Evolutionary conservation across 2,329 filamentous ascomycete species (phyloP).

Genomic region (Balansia obtecta): DNA sequence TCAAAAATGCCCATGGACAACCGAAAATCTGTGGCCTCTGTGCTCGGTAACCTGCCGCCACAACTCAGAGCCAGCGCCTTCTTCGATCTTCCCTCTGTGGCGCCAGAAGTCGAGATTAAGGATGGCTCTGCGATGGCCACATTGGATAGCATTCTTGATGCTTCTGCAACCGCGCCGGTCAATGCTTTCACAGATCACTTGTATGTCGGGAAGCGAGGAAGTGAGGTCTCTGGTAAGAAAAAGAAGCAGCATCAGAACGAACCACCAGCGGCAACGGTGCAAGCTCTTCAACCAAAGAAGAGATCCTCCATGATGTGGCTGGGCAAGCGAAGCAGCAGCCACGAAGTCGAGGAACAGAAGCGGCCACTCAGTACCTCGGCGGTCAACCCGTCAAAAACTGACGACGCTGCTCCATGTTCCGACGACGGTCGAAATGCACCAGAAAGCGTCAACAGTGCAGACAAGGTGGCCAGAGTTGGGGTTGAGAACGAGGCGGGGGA

Average conservation of each 20-base stretch:
- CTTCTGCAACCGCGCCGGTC: slow-evolving; percentile 76
- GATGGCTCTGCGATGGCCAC: slow-evolving; percentile 79
- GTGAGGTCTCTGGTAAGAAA: slow-evolving; percentile 58
- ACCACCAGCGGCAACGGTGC: slow-evolving; percentile 15
- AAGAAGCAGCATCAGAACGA: slow-evolving; percentile 33
- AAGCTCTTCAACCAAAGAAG: slow-evolving; percentile 25
- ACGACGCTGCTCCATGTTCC: slow-evolving; percentile 12
- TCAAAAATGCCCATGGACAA: slow-evolving; percentile 20
- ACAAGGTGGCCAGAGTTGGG: slow-evolving; percentile 6
- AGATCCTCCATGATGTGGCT: slow-evolving; percentile 37
- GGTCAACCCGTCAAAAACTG: slow-evolving; percentile 5
- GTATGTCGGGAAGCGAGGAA: slow-evolving; percentile 62
- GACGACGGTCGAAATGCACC: neutral
- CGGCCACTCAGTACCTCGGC: slow-evolving; percentile 14
- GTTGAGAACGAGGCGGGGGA: slow-evolving; percentile 17
- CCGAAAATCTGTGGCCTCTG: slow-evolving; percentile 21
- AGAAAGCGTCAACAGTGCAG: slow-evolving; percentile 4
- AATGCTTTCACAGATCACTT: slow-evolving; percentile 85
- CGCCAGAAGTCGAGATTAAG: slow-evolving; percentile 43
- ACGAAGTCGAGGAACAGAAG: slow-evolving; percentile 16
- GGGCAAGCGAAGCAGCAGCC: slow-evolving; percentile 24
- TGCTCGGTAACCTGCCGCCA: slow-evolving; percentile 46
- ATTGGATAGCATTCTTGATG: slow-evolving; percentile 83
- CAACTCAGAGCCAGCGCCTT: slow-evolving; percentile 84
- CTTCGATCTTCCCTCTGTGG: slow-evolving; percentile 58